Percentiles rank a stretch among this genome's conserved stretches.
phyloP scores from a whole-genome alignment of 495 filamentous ascomycete genomes.

The Astrocystis sublimbata region DNA sequence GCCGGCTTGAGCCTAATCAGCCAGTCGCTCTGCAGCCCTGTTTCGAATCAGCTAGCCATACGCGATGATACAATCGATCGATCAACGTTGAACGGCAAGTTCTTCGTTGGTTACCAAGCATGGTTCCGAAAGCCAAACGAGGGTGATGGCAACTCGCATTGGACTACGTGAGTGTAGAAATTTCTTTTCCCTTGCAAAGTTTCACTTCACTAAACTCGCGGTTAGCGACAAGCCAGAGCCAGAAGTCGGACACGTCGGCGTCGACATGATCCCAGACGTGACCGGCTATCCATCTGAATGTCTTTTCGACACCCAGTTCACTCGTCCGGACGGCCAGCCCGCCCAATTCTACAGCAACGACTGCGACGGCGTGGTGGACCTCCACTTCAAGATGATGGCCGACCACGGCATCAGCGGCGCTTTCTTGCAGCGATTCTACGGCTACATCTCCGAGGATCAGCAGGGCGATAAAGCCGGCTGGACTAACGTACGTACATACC shows the following conservation, averaged over 20 bases:
- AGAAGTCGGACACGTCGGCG: constrained; percentile 28
- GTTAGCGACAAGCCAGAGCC: constrained; percentile 26
- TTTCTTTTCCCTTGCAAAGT: neutral
- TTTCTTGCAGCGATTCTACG: constrained; percentile 35
- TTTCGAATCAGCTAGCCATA: neutral
- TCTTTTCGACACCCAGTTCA: constrained; percentile 34
- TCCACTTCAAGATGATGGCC: constrained; percentile 37
- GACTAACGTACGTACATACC: constrained; percentile 28
- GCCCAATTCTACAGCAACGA: constrained; percentile 36
- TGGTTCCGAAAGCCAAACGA: constrained; percentile 35
- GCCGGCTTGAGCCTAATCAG: constrained; percentile 2
- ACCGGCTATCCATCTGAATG: constrained; percentile 35
- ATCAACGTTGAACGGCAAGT: constrained; percentile 30
- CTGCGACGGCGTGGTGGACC: constrained; percentile 36
- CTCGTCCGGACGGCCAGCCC: constrained; percentile 20
- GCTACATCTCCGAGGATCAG: constrained; percentile 32
- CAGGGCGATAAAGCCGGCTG: constrained; percentile 32
- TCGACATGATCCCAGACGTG: constrained; percentile 36
- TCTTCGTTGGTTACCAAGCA: constrained; percentile 37
- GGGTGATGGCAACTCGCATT: constrained; percentile 34
- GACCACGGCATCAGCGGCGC: constrained; percentile 36
- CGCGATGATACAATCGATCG: constrained; percentile 27
- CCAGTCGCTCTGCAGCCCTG: neutral
- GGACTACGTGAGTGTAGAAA: constrained; percentile 26
- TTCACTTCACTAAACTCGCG: neutral